Conservation (phyloP, 1,139 yeast genomes). For the Kluyveromyces marxianus region DNA sequence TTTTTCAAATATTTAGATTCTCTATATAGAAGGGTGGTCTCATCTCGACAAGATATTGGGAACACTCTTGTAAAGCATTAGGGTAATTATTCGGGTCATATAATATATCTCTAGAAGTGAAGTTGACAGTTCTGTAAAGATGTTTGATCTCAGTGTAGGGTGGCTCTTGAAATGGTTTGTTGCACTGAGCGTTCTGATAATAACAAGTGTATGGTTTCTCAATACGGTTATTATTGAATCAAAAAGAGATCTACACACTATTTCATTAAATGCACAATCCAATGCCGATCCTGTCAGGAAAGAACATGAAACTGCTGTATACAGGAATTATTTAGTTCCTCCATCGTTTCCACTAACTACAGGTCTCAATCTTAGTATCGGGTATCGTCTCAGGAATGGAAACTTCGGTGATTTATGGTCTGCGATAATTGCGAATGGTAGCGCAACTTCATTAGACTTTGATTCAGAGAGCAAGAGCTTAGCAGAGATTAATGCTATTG, state of each 20-base stretch:
- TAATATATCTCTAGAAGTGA: too few species aligned
- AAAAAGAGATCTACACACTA: constrained; percentile 45
- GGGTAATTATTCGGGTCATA: too few species aligned
- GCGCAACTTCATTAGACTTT: constrained; percentile 15
- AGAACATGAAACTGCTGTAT: constrained; percentile 52
- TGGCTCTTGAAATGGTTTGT: constrained; percentile 1
- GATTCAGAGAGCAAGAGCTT: constrained; percentile 5
- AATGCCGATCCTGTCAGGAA: constrained; percentile 49
- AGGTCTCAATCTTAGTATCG: constrained; percentile 57
- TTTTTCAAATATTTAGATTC: too few species aligned
- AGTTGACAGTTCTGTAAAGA: too few species aligned
- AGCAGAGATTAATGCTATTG: constrained; percentile 25
- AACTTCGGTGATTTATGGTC: constrained; percentile 62
- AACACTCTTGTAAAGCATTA: too few species aligned
- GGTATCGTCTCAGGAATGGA: constrained; percentile 61
- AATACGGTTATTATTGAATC: constrained; percentile 24
- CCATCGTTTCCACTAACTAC: constrained; percentile 54
- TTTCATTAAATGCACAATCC: constrained; percentile 56
- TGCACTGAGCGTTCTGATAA: background rate
- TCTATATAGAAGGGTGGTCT: too few species aligned
- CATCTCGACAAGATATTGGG: too few species aligned
- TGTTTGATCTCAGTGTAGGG: too few species aligned
- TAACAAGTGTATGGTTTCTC: constrained; percentile 15
- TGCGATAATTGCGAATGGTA: constrained; percentile 30
- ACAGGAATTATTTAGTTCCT: constrained; percentile 58